These are phyloP conservation scores for Curvularia lunata DNA, from an alignment of 2,329 filamentous ascomycete species.

Conservation along the genomic window DNA sequence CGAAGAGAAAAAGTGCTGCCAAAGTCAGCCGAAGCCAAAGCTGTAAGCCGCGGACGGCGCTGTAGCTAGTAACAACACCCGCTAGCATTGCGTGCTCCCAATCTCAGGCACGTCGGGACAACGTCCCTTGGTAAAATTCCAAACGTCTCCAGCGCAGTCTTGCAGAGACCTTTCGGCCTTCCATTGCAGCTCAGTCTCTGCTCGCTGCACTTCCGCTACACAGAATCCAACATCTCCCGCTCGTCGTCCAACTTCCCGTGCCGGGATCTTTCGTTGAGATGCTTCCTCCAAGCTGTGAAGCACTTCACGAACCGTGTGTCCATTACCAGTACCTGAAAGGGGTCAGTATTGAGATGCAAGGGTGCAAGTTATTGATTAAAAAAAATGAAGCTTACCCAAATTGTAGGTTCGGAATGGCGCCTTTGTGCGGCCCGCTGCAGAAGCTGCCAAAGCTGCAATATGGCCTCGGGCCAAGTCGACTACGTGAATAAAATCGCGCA, in stretches of 20 bases:
- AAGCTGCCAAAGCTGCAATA: constrained; percentile 62
- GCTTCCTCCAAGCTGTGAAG: constrained; percentile 49
- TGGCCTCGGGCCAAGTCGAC: constrained; percentile 69
- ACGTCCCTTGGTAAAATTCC: constrained; percentile 47
- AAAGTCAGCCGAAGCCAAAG: background rate
- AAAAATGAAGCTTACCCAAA: constrained; percentile 35
- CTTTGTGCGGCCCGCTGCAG: constrained; percentile 39
- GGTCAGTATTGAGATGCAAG: constrained; percentile 17
- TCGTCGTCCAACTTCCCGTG: constrained; percentile 46
- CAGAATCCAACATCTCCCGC: constrained; percentile 53
- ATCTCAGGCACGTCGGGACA: constrained; percentile 18
- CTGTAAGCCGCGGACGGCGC: background rate
- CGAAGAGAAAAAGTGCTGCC: background rate
- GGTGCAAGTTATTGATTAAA: background rate
- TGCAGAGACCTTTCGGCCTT: constrained; percentile 45
- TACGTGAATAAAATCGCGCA: constrained; percentile 73
- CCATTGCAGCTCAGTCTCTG: constrained; percentile 50
- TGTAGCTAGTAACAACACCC: background rate
- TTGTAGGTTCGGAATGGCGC: constrained; percentile 51
- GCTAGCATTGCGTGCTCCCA: constrained; percentile 24
- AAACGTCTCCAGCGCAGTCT: constrained; percentile 49
- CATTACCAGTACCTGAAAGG: constrained; percentile 48
- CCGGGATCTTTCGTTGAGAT: constrained; percentile 45
- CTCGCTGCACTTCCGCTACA: constrained; percentile 49
- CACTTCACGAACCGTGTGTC: constrained; percentile 54